These are phyloP conservation scores for Hanseniaspora osmophila DNA, from an alignment of 805 yeast species.

Conservation along the genomic window DNA sequence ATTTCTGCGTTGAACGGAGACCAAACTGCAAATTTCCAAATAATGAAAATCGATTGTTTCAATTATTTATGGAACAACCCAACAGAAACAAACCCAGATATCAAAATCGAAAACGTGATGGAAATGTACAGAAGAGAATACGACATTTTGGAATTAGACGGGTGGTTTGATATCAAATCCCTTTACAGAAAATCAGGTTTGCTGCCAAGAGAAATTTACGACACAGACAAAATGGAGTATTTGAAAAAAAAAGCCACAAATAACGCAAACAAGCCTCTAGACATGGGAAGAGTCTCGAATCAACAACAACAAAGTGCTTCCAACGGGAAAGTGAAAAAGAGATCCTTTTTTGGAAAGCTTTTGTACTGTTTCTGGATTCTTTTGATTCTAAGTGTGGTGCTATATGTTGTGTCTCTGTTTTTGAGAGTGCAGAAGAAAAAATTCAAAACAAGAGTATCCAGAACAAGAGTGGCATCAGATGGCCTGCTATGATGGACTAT, in stretches of 20 bases:
- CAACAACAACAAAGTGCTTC: not conserved
- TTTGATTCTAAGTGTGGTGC: conserved; percentile 1
- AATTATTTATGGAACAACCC: conserved; percentile 5
- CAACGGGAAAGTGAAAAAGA: conserved; percentile 1
- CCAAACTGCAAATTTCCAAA: conserved; percentile 6
- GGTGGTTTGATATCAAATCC: conserved; percentile 5
- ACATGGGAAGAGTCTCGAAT: conserved; percentile 1
- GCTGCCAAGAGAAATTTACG: conserved; percentile 4
- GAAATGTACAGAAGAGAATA: conserved; percentile 6
- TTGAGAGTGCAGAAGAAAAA: conserved; percentile 6
- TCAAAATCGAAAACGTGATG: conserved; percentile 4
- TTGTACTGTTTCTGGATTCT: conserved; percentile 1
- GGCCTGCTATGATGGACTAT: not conserved
- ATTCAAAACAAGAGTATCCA: not conserved
- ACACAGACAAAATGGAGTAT: conserved; percentile 1
- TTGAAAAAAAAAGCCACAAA: conserved; percentile 1
- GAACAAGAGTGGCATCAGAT: not conserved
- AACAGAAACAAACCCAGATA: conserved; percentile 2
- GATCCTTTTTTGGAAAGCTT: not conserved
- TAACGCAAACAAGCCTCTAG: not conserved
- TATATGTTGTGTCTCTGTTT: conserved; percentile 3
- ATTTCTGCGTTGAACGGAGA: conserved; percentile 6
- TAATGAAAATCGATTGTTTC: conserved; percentile 3
- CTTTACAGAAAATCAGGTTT: conserved; percentile 6
- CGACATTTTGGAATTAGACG: not conserved